Percentiles rank a stretch among this genome's conserved stretches.
Evolutionary conservation across 2,329 filamentous ascomycete species (phyloP).

Genomic region (Fusarium globosum): DNA sequence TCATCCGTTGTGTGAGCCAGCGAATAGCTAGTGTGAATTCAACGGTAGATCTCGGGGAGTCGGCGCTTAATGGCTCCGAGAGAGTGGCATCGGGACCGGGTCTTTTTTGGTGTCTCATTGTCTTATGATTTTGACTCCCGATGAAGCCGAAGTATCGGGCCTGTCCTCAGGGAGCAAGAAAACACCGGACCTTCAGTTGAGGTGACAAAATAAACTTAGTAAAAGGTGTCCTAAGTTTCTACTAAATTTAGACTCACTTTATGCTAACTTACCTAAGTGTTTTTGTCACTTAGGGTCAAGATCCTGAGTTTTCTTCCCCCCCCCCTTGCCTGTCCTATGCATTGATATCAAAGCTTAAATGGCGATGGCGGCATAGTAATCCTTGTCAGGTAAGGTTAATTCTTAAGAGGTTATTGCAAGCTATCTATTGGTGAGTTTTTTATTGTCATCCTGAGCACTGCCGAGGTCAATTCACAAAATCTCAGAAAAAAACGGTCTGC

Average conservation of each 20-base stretch:
- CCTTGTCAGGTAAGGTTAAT: not conserved
- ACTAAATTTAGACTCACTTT: no score
- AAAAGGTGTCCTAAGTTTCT: no score
- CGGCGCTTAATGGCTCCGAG: not conserved
- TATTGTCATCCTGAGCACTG: not conserved
- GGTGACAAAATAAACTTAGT: no score
- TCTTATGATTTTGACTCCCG: constrained; percentile 5
- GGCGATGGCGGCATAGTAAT: not conserved
- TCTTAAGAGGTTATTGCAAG: not conserved
- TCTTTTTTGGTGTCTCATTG: not conserved
- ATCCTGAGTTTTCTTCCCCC: no score
- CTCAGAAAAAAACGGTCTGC: no score
- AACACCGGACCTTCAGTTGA: no score
- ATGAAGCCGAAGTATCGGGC: constrained; percentile 9
- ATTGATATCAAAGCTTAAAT: not conserved
- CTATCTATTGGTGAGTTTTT: not conserved
- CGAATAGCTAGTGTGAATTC: no score
- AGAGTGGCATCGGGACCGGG: not conserved
- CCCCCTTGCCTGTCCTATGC: not conserved
- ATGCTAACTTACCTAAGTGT: no score
- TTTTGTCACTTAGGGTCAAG: no score
- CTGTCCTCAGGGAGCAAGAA: no score
- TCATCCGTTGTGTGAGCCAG: not conserved
- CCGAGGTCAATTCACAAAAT: not conserved
- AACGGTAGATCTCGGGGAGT: not conserved